Percentiles rank a stretch among this genome's conserved stretches.
phyloP scores from a whole-genome alignment of 345 rosid species.

The Pugionium dolabratum region DNA sequence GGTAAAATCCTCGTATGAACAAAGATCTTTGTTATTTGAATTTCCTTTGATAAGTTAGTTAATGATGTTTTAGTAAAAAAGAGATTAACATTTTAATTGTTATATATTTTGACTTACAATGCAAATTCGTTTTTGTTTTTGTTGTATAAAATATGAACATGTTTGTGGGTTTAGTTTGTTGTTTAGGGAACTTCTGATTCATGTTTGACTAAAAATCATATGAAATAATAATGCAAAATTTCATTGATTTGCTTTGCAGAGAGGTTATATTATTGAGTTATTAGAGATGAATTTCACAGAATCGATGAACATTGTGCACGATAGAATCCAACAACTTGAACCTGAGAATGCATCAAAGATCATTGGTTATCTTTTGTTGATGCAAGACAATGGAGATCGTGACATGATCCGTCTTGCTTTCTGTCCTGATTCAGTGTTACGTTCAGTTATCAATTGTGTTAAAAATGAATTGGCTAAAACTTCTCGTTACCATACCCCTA shows the following conservation, averaged over 20 bases:
- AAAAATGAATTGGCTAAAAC: constrained; percentile 54
- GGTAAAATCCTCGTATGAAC: neutral
- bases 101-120: no score
- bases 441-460: constrained; percentile 60
- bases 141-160: no score
- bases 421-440: constrained; percentile 66
- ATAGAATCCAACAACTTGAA: constrained; percentile 77
- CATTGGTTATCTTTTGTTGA: constrained; percentile 68
- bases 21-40: no score
- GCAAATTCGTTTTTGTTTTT: no score
- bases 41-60: no score
- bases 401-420: constrained; percentile 92
- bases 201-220: constrained; percentile 23
- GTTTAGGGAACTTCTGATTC: constrained; percentile 19
- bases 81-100: no score
- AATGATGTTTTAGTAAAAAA: no score
- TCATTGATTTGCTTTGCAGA: constrained; percentile 16
- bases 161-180: constrained; percentile 22
- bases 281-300: constrained; percentile 73
- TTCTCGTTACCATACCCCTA: constrained; percentile 22
- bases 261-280: no score
- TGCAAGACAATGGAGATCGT: constrained; percentile 68
- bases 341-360: constrained; percentile 85
- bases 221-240: neutral
- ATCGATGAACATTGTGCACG: constrained; percentile 75